A percentile compares a stretch with the other conserved stretches of the same genome.
phyloP scores from a whole-genome alignment of 768 basidiomycete genomes.

The Guyanaporus albipodus region DNA sequence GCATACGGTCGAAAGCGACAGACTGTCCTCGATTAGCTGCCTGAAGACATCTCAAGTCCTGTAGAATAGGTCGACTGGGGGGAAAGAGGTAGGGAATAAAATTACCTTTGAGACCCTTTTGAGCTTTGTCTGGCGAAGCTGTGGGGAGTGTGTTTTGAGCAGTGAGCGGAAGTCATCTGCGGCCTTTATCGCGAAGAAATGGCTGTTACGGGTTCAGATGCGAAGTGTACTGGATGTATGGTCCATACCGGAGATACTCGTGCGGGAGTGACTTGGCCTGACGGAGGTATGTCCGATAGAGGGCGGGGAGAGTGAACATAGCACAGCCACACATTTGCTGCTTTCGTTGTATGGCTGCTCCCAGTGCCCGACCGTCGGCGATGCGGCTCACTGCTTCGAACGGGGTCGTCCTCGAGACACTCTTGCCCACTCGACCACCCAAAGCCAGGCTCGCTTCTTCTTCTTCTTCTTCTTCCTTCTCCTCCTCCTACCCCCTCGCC shows the following conservation, averaged over 20 bases:
- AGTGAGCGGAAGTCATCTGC: constrained; percentile 54
- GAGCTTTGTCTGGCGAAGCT: constrained; percentile 38
- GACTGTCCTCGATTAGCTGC: constrained; percentile 49
- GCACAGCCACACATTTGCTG: constrained; percentile 25
- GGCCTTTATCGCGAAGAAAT: constrained; percentile 60
- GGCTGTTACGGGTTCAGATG: too few relatives aligned
- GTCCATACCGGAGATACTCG: constrained; percentile 41
- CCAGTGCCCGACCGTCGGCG: too few relatives aligned
- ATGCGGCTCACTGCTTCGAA: too few relatives aligned
- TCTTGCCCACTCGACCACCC: constrained; percentile 40
- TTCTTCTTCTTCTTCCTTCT: constrained; percentile 49
- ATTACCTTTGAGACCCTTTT: constrained; percentile 51
- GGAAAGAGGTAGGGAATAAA: background rate
- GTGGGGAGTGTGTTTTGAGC: constrained; percentile 31
- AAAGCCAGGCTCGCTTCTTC: constrained; percentile 38
- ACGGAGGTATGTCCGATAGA: constrained; percentile 40
- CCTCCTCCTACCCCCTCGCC: constrained; percentile 58
- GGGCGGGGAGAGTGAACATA: constrained; percentile 11
- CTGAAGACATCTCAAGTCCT: constrained; percentile 54
- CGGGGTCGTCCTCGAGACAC: too few relatives aligned
- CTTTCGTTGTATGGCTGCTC: too few relatives aligned
- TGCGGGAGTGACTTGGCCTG: constrained; percentile 44
- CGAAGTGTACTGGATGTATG: constrained; percentile 8
- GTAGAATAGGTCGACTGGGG: background rate
- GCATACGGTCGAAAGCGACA: constrained; percentile 51